These are phyloP conservation scores for Aspergillus fijiensis DNA, from an alignment of 2,329 filamentous ascomycete genomes.

Conservation along the genomic window DNA sequence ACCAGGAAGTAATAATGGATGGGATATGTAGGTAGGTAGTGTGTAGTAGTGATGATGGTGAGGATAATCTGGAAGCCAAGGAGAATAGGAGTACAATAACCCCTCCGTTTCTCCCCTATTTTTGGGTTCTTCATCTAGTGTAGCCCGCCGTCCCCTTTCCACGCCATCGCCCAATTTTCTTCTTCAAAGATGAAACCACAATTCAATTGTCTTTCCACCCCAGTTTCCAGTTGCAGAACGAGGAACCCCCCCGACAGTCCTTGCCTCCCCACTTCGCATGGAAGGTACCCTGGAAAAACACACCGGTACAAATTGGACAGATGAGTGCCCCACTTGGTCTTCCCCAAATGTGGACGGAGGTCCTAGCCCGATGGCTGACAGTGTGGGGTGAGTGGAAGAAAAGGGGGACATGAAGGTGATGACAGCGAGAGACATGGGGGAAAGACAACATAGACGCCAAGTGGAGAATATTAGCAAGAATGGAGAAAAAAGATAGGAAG, in stretches of 20 bases:
- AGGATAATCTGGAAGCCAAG: neutral
- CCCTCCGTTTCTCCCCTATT: neutral
- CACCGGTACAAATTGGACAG: neutral
- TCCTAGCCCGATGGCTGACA: neutral
- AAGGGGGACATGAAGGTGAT: neutral
- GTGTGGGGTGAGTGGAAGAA: neutral
- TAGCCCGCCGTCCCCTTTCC: neutral
- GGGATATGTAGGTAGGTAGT: neutral
- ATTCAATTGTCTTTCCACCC: neutral
- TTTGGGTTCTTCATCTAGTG: neutral
- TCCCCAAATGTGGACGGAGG: neutral
- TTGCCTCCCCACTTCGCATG: neutral
- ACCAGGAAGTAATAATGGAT: neutral
- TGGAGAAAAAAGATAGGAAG: neutral
- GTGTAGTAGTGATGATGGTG: neutral
- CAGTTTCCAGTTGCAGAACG: neutral
- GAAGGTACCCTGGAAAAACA: neutral
- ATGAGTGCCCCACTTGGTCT: neutral
- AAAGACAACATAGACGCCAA: constrained; percentile 7
- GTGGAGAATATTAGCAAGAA: constrained; percentile 11
- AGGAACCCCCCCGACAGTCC: neutral
- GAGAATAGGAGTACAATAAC: neutral
- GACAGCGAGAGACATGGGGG: neutral
- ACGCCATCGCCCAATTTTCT: neutral
- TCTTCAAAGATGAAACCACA: neutral